A percentile compares a stretch with the other conserved stretches of the same genome.
These are phyloP conservation scores for Colletotrichum chrysophilum DNA, from an alignment of 2,329 filamentous ascomycete genomes.

Conservation along the genomic window DNA sequence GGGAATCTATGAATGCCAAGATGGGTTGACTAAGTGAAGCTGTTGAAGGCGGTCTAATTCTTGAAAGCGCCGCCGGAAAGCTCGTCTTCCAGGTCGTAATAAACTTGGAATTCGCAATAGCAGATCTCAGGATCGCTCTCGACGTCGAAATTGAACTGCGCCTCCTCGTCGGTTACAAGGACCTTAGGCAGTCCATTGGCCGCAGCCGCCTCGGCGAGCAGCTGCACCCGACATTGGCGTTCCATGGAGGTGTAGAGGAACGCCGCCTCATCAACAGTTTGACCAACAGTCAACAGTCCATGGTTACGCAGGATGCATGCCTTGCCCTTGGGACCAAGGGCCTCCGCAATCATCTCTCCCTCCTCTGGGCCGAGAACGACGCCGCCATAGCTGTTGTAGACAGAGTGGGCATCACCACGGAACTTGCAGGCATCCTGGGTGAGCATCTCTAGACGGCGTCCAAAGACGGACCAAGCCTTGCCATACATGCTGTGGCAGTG, in stretches of 20 bases:
- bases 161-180: conserved; percentile 46
- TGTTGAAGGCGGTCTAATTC: not conserved
- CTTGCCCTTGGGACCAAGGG: conserved; percentile 62
- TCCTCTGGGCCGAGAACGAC: conserved; percentile 65
- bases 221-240: conserved; percentile 69
- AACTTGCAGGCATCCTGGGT: conserved; percentile 70
- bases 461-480: conserved; percentile 72
- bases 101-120: conserved; percentile 25
- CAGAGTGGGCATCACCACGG: conserved; percentile 64
- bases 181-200: conserved; percentile 36
- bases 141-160: conserved; percentile 33
- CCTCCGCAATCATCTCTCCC: conserved; percentile 65
- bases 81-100: conserved; percentile 23
- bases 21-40: not conserved
- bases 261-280: conserved; percentile 75
- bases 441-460: conserved; percentile 68
- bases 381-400: conserved; percentile 63
- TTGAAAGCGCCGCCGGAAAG: conserved; percentile 14
- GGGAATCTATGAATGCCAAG: not conserved
- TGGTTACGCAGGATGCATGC: conserved; percentile 73
- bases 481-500: conserved; percentile 70
- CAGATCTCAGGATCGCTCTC: conserved; percentile 24
- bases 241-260: conserved; percentile 73
- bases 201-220: conserved; percentile 61
- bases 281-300: conserved; percentile 71